Percentiles rank a stretch among this genome's conserved stretches.
phyloP scores from a whole-genome alignment of 805 yeast genomes.

The Kazachstania viticola region DNA sequence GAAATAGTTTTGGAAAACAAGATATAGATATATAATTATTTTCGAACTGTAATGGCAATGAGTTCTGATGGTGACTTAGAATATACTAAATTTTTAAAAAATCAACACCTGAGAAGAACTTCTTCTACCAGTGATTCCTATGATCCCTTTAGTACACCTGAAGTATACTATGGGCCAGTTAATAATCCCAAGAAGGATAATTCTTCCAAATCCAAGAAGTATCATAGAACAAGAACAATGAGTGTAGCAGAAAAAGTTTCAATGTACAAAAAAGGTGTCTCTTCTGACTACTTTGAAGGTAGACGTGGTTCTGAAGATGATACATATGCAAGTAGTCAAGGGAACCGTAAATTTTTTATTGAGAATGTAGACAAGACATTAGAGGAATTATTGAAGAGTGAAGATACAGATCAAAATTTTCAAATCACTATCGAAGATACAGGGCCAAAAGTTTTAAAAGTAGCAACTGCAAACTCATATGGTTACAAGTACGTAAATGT shows the following conservation, averaged over 20 bases:
- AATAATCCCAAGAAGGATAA: constrained; percentile 43
- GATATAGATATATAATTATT: no score
- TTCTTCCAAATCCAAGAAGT: constrained; percentile 3
- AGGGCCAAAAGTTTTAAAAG: constrained; percentile 69
- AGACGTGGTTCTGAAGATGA: constrained; percentile 50
- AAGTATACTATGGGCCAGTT: constrained; percentile 52
- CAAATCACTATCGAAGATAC: constrained; percentile 81
- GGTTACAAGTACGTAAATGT: constrained; percentile 66
- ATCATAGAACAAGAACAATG: constrained; percentile 37
- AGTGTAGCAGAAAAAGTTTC: constrained; percentile 32
- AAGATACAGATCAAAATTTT: constrained; percentile 74
- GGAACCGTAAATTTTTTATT: constrained; percentile 45
- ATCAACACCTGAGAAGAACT: constrained; percentile 12
- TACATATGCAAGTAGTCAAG: constrained; percentile 27
- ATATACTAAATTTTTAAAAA: no score
- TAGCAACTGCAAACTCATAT: constrained; percentile 76
- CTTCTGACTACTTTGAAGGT: constrained; percentile 20
- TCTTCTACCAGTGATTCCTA: constrained; percentile 35
- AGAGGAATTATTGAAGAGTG: constrained; percentile 53
- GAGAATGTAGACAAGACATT: constrained; percentile 66
- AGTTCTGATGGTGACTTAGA: no score
- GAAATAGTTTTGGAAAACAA: no score
- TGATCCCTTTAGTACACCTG: constrained; percentile 56
- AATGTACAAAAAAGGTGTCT: constrained; percentile 9
- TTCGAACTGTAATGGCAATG: no score